phyloP scores from a whole-genome alignment of 495 filamentous ascomycete genomes.

The Aspergillus sclerotiicarbonarius region DNA sequence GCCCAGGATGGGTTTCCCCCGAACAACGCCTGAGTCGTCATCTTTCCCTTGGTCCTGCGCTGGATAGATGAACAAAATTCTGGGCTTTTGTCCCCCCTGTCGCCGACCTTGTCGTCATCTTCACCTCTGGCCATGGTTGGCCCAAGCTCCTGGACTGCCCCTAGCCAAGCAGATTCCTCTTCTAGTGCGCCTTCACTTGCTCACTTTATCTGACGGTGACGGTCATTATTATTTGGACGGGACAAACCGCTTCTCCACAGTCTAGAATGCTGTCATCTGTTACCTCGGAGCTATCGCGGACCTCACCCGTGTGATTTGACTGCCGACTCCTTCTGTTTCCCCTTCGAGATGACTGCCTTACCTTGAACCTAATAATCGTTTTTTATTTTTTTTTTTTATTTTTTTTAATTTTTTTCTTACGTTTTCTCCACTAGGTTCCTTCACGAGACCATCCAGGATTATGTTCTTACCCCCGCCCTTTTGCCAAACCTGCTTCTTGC shows the following conservation, averaged over 20 bases:
- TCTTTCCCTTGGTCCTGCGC: slow-evolving; percentile 13
- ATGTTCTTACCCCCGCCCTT: slow-evolving; percentile 63
- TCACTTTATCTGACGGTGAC: slow-evolving; percentile 3
- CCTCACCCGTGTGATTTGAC: background rate
- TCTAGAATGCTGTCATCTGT: slow-evolving; percentile 13
- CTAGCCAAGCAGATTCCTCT: slow-evolving; percentile 28
- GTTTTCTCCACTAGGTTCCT: slow-evolving; percentile 61
- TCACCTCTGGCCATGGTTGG: slow-evolving; percentile 27
- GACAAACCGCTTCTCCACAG: slow-evolving; percentile 24
- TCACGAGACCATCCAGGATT: slow-evolving; percentile 62
- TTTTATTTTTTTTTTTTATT: slow-evolving; percentile 15
- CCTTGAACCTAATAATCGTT: background rate
- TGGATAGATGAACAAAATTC: slow-evolving; percentile 4
- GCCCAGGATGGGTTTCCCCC: background rate
- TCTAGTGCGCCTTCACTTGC: slow-evolving; percentile 12
- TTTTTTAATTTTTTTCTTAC: slow-evolving; percentile 11
- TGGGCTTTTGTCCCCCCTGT: slow-evolving; percentile 1
- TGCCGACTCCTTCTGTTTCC: background rate
- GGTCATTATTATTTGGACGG: background rate
- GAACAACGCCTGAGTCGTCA: background rate
- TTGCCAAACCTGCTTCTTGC: slow-evolving; percentile 72
- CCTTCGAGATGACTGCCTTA: background rate
- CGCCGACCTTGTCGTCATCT: slow-evolving; percentile 21
- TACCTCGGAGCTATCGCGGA: background rate
- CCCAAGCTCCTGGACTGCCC: slow-evolving; percentile 35